Conservation (phyloP, 148 eudicot species). For the Chenopodium formosanum region DNA sequence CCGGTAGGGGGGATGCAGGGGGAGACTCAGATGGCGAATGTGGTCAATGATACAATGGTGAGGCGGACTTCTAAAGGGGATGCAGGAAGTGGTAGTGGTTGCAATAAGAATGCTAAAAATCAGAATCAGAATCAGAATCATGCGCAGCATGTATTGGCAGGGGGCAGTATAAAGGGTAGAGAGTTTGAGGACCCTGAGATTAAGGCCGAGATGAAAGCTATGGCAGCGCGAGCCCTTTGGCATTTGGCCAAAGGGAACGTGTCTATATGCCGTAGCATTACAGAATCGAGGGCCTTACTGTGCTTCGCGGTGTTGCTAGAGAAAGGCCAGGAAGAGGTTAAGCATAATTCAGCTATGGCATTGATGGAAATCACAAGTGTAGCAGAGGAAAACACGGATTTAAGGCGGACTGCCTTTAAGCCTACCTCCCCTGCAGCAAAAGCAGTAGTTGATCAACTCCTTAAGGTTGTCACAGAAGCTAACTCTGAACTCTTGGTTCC, state of each 20-base stretch:
- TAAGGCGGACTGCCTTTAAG: constrained; percentile 68
- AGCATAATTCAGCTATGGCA: constrained; percentile 73
- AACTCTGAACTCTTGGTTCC: constrained; percentile 59
- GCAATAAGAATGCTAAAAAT: neutral
- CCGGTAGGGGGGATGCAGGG: constrained; percentile 8
- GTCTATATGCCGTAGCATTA: constrained; percentile 57
- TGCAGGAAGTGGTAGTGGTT: constrained; percentile 30
- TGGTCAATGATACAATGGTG: constrained; percentile 26
- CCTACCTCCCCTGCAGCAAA: constrained; percentile 75
- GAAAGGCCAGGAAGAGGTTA: constrained; percentile 63
- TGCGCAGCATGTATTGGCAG: constrained; percentile 34
- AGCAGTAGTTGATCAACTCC: constrained; percentile 76
- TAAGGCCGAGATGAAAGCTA: constrained; percentile 80
- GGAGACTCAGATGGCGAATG: constrained; percentile 24
- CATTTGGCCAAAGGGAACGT: constrained; percentile 62
- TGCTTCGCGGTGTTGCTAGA: constrained; percentile 77
- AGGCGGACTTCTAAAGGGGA: constrained; percentile 16
- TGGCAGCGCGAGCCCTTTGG: constrained; percentile 79
- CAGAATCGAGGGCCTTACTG: constrained; percentile 71
- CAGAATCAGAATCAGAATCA: constrained; percentile 3
- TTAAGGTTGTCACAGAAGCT: constrained; percentile 46
- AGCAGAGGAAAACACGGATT: constrained; percentile 61
- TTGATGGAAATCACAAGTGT: constrained; percentile 74
- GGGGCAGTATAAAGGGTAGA: constrained; percentile 59
- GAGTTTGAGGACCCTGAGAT: constrained; percentile 64